These are phyloP conservation scores for Naganishia albida DNA, from an alignment of 1,284 basidiomycete genomes.

Conservation along the genomic window DNA sequence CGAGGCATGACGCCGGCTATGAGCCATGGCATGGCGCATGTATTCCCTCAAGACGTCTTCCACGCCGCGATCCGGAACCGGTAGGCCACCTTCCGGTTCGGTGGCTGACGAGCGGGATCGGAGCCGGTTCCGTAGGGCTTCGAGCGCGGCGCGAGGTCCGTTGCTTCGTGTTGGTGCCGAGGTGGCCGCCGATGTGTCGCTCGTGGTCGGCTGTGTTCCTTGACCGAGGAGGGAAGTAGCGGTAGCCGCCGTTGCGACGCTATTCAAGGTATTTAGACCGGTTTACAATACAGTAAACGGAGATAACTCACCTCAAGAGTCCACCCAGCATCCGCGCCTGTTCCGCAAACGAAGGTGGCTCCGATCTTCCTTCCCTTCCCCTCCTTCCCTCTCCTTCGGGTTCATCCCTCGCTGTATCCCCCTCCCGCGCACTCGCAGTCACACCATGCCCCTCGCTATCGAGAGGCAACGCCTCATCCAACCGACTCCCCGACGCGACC, in stretches of 20 bases:
- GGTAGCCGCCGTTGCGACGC: slow-evolving; percentile 51
- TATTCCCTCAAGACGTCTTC: slow-evolving; percentile 49
- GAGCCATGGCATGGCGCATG: slow-evolving; percentile 44
- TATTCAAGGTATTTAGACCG: slow-evolving; percentile 32
- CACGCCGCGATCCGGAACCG: slow-evolving; percentile 36
- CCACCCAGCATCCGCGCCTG: slow-evolving; percentile 52
- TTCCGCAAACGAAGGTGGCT: slow-evolving; percentile 40
- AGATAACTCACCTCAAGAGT: slow-evolving; percentile 46
- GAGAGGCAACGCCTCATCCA: too few species aligned
- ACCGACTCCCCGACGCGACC: too few species aligned
- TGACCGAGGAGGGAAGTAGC: slow-evolving; percentile 45
- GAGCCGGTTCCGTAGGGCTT: slow-evolving; percentile 46
- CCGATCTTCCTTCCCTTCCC: neutral
- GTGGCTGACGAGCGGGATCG: slow-evolving; percentile 34
- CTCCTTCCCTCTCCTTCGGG: neutral
- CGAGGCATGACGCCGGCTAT: slow-evolving; percentile 35
- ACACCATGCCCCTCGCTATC: too few species aligned
- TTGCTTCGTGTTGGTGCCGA: slow-evolving; percentile 31
- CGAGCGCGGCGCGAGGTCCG: slow-evolving; percentile 37
- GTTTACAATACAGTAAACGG: too few species aligned
- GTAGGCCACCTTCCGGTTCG: slow-evolving; percentile 1
- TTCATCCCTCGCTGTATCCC: too few species aligned
- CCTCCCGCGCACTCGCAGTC: too few species aligned
- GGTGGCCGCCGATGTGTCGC: slow-evolving; percentile 32
- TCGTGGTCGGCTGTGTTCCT: slow-evolving; percentile 2